These are phyloP conservation scores for Botrytis pseudocinerea DNA, from an alignment of 2,329 filamentous ascomycete genomes.

Conservation along the genomic window DNA sequence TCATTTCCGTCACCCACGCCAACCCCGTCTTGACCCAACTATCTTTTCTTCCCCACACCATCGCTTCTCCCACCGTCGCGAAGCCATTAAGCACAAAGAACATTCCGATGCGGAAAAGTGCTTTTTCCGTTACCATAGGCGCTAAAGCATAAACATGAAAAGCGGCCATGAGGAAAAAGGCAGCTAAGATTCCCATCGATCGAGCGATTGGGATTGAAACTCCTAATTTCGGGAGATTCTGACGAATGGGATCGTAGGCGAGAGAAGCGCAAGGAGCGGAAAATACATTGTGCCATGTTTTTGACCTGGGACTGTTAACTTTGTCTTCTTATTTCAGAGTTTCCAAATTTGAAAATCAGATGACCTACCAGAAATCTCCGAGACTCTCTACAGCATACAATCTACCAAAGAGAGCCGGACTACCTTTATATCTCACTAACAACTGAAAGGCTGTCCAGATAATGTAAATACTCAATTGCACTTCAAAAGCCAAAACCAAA, in stretches of 20 bases:
- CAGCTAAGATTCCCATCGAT: slow-evolving; percentile 42
- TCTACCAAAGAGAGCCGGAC: slow-evolving; percentile 45
- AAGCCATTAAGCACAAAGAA: slow-evolving; percentile 47
- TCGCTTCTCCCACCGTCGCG: slow-evolving; percentile 40
- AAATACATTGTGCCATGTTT: slow-evolving; percentile 48
- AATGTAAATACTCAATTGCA: slow-evolving; percentile 45
- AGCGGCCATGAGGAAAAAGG: slow-evolving; percentile 44
- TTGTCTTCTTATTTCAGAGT: not conserved
- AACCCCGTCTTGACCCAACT: slow-evolving; percentile 40
- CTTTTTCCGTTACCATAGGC: slow-evolving; percentile 41
- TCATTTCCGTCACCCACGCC: slow-evolving; percentile 43
- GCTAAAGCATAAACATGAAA: slow-evolving; percentile 45
- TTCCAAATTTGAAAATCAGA: not conserved
- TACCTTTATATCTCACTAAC: slow-evolving; percentile 43
- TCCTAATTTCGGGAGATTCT: slow-evolving; percentile 39
- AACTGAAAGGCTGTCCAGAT: slow-evolving; percentile 45
- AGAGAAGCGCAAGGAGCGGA: slow-evolving; percentile 44
- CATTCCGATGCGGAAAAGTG: slow-evolving; percentile 40
- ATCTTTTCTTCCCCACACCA: slow-evolving; percentile 42
- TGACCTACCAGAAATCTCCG: slow-evolving; percentile 43
- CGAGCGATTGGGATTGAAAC: slow-evolving; percentile 41
- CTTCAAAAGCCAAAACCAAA: slow-evolving; percentile 43
- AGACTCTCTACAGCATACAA: slow-evolving; percentile 44
- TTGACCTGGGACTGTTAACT: slow-evolving; percentile 34
- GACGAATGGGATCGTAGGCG: slow-evolving; percentile 44